Conservation (phyloP, 2,329 filamentous ascomycete species). For the Cladosporium halotolerans region DNA sequence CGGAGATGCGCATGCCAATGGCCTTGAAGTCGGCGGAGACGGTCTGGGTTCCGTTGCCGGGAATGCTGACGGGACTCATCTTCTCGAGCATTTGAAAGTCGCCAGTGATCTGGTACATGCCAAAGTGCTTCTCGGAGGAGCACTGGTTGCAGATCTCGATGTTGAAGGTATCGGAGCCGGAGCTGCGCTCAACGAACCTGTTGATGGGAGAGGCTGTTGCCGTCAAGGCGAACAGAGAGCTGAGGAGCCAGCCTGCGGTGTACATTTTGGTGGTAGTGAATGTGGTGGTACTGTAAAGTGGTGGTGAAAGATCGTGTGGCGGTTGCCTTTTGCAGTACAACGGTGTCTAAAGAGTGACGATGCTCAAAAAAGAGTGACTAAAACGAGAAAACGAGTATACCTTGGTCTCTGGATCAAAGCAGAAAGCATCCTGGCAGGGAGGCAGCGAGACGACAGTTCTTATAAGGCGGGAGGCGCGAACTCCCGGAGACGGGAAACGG, state of each 20-base stretch:
- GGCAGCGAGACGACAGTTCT: not conserved
- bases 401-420: not conserved
- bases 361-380: not conserved
- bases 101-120: slow-evolving; percentile 22
- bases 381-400: not conserved
- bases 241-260: slow-evolving; percentile 4
- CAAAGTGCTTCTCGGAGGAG: slow-evolving; percentile 20
- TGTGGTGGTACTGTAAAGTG: not conserved
- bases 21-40: slow-evolving; percentile 21
- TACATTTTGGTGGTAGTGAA: slow-evolving; percentile 4
- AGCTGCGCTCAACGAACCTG: slow-evolving; percentile 11
- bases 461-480: not conserved
- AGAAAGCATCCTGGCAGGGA: not conserved
- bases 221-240: slow-evolving; percentile 10
- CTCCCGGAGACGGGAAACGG: not conserved
- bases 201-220: slow-evolving; percentile 4
- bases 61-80: slow-evolving; percentile 16
- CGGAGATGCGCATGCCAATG: slow-evolving; percentile 24
- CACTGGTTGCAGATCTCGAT: slow-evolving; percentile 25
- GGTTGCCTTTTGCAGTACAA: not conserved
- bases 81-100: slow-evolving; percentile 22
- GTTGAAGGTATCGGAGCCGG: slow-evolving; percentile 20
- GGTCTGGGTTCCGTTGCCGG: slow-evolving; percentile 9
- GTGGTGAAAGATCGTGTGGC: not conserved
- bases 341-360: slow-evolving; percentile 6